Evolutionary conservation across 2,329 filamentous ascomycete species (phyloP).

Genomic region (Sclerotinia minor): DNA sequence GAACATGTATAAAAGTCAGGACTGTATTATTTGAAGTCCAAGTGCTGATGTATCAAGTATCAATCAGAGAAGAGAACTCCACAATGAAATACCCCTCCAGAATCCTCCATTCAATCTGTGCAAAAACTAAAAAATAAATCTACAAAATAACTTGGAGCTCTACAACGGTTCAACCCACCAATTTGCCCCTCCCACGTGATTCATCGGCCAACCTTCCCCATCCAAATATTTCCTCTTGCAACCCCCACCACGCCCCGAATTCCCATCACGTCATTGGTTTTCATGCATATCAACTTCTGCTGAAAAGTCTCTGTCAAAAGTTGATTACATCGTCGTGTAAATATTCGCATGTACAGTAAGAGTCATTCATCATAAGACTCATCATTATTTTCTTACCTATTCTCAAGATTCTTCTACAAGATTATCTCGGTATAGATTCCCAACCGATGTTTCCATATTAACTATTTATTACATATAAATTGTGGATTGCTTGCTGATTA

Average conservation of each 20-base stretch:
- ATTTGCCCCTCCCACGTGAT: neutral
- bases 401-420: neutral
- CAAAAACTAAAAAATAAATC: too few species aligned
- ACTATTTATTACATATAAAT: neutral
- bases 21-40: too few species aligned
- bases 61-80: too few species aligned
- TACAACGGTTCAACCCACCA: neutral
- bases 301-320: neutral
- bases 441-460: neutral
- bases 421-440: neutral
- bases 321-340: neutral
- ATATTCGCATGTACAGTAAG: neutral
- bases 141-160: too few species aligned
- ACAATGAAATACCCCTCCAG: too few species aligned
- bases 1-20: too few species aligned
- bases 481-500: neutral
- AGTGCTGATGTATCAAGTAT: too few species aligned
- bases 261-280: slow-evolving; percentile 4
- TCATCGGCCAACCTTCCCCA: slow-evolving; percentile 1
- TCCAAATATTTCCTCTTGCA: neutral
- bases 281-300: neutral
- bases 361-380: neutral
- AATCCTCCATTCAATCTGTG: too few species aligned
- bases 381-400: neutral
- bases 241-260: slow-evolving; percentile 7